Evolutionary conservation across 371 early-diverging fungal genomes (phyloP).

Genomic region (Saksenaea vasiformis): DNA sequence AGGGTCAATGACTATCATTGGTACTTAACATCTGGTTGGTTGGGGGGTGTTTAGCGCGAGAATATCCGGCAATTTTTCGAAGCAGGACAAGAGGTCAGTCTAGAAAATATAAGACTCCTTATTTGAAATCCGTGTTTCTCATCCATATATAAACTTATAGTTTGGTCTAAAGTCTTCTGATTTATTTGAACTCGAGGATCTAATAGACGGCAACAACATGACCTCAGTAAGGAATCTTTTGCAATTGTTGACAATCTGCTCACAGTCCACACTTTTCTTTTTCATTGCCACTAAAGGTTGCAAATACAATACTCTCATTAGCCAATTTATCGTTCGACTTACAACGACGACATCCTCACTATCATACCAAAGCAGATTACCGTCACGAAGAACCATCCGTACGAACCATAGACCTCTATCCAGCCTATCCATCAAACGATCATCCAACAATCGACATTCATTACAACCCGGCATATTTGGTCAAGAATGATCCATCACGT

Average conservation of each 20-base stretch:
- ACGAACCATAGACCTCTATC: background rate
- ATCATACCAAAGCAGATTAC: background rate
- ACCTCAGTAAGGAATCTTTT: constrained; percentile 22
- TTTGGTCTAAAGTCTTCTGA: constrained; percentile 26
- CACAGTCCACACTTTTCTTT: constrained; percentile 4
- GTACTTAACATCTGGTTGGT: background rate
- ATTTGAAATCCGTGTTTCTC: constrained; percentile 6
- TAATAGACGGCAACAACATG: constrained; percentile 33
- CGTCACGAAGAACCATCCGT: background rate
- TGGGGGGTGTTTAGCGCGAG: constrained; percentile 21
- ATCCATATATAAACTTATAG: constrained; percentile 15
- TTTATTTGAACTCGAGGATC: constrained; percentile 29
- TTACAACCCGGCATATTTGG: background rate
- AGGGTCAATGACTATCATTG: background rate
- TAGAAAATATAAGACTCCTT: background rate
- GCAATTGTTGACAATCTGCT: background rate
- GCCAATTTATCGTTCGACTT: background rate
- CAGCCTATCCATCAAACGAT: background rate
- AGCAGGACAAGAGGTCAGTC: constrained; percentile 26
- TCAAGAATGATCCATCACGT: background rate
- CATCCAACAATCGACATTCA: background rate
- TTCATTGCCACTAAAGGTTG: constrained; percentile 7
- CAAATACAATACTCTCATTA: constrained; percentile 10
- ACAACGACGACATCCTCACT: background rate
- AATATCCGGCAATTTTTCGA: constrained; percentile 27